Conservation (phyloP, 225 moss, liverwort and hornwort genomes). For the Pleurozium schreberi region DNA sequence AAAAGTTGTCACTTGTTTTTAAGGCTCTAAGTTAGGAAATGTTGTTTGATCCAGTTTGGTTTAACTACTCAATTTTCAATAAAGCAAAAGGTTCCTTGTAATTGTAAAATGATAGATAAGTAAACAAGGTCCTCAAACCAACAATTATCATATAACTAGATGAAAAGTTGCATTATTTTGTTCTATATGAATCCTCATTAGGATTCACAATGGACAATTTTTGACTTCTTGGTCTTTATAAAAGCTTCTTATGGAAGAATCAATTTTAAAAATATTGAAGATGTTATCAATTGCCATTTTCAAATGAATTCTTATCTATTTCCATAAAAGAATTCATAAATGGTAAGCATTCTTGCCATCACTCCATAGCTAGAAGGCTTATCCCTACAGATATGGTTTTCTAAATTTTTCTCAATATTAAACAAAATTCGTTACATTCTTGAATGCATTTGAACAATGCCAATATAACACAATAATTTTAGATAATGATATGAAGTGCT, state of each 20-base stretch:
- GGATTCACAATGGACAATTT: no score
- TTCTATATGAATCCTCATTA: no score
- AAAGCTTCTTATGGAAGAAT: no score
- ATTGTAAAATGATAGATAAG: neutral
- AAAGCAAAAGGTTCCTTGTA: neutral
- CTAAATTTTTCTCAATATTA: neutral
- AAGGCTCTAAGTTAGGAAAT: neutral
- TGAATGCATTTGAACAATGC: neutral
- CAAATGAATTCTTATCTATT: no score
- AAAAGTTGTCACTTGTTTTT: neutral
- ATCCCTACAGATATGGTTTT: neutral
- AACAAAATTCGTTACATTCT: neutral
- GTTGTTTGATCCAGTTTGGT: neutral
- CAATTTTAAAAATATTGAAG: no score
- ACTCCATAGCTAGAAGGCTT: neutral
- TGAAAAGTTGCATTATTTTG: no score
- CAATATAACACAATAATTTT: neutral
- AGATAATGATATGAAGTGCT: neutral
- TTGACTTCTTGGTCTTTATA: no score
- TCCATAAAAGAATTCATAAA: no score
- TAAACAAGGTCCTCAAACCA: neutral
- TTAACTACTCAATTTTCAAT: accelerated
- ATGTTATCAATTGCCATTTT: no score
- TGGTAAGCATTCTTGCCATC: neutral
- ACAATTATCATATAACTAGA: neutral